Evolutionary conservation across 352 stramenopile genomes (phyloP).

Genomic region (Globisporangium nagaii): DNA sequence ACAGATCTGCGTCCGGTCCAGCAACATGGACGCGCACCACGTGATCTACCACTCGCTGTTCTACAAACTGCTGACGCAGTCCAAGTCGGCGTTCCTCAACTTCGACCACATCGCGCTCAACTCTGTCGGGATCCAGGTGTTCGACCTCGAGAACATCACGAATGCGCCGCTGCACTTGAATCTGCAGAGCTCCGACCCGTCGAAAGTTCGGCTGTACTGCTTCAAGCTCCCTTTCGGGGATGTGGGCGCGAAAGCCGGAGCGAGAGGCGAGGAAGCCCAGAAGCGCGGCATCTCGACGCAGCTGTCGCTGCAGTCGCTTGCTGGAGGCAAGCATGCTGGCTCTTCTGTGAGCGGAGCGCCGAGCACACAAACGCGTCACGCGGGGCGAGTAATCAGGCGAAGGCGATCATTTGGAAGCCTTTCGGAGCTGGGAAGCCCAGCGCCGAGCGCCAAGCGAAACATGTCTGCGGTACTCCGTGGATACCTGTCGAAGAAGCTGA

Average conservation of each 20-base stretch:
- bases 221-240: constrained; percentile 44
- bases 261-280: constrained; percentile 9
- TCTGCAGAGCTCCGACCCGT: constrained; percentile 68
- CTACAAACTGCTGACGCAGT: constrained; percentile 85
- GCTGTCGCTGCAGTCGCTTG: neutral
- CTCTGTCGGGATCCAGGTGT: constrained; percentile 81
- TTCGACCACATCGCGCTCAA: constrained; percentile 87
- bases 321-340: constrained; percentile 6
- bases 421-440: constrained; percentile 39
- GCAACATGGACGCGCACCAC: constrained; percentile 89
- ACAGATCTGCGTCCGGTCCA: constrained; percentile 84
- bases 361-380: constrained; percentile 8
- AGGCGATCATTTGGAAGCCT: constrained; percentile 69
- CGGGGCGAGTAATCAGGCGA: constrained; percentile 45
- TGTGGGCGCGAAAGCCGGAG: constrained; percentile 14
- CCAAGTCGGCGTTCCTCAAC: constrained; percentile 81
- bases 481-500: constrained; percentile 47
- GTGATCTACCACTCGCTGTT: constrained; percentile 90
- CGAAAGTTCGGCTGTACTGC: constrained; percentile 69
- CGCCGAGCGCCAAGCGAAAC: constrained; percentile 33
- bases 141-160: constrained; percentile 87
- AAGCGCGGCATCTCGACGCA: constrained; percentile 4
- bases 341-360: constrained; percentile 2
- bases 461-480: constrained; percentile 37
- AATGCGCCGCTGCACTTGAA: constrained; percentile 74